Percentiles rank a stretch among this genome's conserved stretches.
Evolutionary conservation across 805 yeast genomes (phyloP).

Genomic region (Ascoidea rubescens): DNA sequence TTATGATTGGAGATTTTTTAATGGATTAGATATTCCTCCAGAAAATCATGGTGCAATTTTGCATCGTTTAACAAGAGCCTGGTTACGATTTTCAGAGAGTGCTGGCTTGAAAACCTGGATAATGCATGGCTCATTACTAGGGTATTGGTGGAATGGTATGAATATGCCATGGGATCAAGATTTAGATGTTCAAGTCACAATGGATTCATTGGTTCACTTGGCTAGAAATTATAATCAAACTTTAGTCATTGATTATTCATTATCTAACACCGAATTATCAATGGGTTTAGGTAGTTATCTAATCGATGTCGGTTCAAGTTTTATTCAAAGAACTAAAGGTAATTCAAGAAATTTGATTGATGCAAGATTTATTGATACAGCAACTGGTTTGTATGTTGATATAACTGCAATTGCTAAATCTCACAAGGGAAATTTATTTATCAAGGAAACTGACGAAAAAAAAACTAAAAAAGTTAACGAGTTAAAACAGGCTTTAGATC

Average conservation of each 20-base stretch:
- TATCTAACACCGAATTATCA: constrained; percentile 13
- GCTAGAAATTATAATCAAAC: constrained; percentile 34
- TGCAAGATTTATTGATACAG: constrained; percentile 58
- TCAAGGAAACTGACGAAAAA: not conserved
- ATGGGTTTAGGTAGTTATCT: constrained; percentile 45
- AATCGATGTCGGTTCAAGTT: constrained; percentile 28
- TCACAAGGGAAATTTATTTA: not conserved
- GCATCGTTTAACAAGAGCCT: constrained; percentile 36
- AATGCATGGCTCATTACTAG: constrained; percentile 50
- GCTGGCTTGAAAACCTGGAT: constrained; percentile 41
- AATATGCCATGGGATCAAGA: constrained; percentile 57
- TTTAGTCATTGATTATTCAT: constrained; percentile 24
- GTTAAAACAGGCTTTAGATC: constrained; percentile 3
- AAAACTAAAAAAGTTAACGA: not conserved
- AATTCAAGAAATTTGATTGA: constrained; percentile 53
- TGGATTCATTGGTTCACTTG: constrained; percentile 27
- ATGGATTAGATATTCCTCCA: constrained; percentile 27
- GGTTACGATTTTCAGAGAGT: constrained; percentile 31
- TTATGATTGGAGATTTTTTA: constrained; percentile 47
- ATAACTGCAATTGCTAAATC: constrained; percentile 44
- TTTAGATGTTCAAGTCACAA: constrained; percentile 48
- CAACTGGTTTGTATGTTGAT: constrained; percentile 58
- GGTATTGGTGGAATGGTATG: constrained; percentile 52
- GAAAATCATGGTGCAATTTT: constrained; percentile 12
- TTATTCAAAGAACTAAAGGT: constrained; percentile 39